Percentiles rank a stretch among this genome's conserved stretches.
Evolutionary conservation across 768 basidiomycete genomes (phyloP).

Genomic region (Boletus vermiculosoides): DNA sequence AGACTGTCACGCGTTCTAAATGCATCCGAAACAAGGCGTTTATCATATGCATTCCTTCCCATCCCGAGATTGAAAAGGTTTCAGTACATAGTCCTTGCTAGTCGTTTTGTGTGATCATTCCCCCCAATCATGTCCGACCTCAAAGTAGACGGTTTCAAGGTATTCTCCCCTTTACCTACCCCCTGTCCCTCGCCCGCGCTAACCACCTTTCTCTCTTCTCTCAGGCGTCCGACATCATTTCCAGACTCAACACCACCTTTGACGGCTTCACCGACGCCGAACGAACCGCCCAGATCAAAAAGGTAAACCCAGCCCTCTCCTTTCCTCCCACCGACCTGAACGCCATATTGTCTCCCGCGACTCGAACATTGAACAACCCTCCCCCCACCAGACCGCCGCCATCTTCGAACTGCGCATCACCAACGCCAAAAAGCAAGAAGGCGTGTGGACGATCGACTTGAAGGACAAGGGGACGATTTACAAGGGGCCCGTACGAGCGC

Average conservation of each 20-base stretch:
- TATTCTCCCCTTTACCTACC: conserved; percentile 8
- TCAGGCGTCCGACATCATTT: conserved; percentile 69
- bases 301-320: conserved; percentile 38
- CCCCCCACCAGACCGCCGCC: conserved; percentile 60
- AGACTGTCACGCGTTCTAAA: no score
- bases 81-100: not conserved
- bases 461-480: conserved; percentile 80
- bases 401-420: conserved; percentile 84
- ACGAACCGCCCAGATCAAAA: conserved; percentile 69
- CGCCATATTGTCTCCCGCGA: not conserved
- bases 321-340: not conserved
- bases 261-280: conserved; percentile 55
- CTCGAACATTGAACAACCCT: no score
- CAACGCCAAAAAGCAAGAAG: conserved; percentile 69
- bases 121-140: conserved; percentile 59
- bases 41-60: conserved; percentile 6
- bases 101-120: not conserved
- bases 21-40: not conserved
- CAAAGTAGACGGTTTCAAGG: conserved; percentile 76
- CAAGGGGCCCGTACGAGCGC: conserved; percentile 52
- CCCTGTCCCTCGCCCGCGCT: not conserved
- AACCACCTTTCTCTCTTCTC: not conserved
- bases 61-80: no score
- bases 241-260: conserved; percentile 52
- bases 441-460: conserved; percentile 88